Conservation (phyloP, 2,329 filamentous ascomycete genomes). For the Cladosporium sp. region DNA sequence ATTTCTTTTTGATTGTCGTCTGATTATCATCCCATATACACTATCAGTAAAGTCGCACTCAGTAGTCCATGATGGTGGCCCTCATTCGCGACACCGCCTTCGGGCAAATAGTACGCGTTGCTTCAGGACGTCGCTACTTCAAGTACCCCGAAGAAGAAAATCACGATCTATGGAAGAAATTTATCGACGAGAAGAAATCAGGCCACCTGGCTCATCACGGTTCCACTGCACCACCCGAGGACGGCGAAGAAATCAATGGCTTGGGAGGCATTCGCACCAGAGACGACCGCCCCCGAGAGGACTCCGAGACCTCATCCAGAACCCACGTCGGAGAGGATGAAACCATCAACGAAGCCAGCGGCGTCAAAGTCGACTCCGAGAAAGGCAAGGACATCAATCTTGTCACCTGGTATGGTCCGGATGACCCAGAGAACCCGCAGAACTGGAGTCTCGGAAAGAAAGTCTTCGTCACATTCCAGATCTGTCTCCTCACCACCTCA, state of each 20-base stretch:
- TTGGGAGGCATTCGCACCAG: not conserved
- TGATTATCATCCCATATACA: not conserved
- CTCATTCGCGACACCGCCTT: slow-evolving; percentile 40
- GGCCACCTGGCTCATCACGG: slow-evolving; percentile 46
- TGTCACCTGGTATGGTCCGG: slow-evolving; percentile 48
- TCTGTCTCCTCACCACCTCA: slow-evolving; percentile 46
- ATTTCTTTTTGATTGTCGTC: not conserved
- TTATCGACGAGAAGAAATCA: slow-evolving; percentile 48
- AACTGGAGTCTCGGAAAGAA: slow-evolving; percentile 38
- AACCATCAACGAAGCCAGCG: slow-evolving; percentile 37
- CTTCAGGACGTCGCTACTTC: slow-evolving; percentile 40
- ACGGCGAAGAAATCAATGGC: slow-evolving; percentile 24
- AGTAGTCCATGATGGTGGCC: slow-evolving; percentile 11
- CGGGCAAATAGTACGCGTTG: slow-evolving; percentile 41
- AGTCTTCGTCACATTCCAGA: slow-evolving; percentile 38
- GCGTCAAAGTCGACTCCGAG: slow-evolving; percentile 46
- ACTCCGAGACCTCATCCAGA: slow-evolving; percentile 19
- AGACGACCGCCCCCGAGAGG: slow-evolving; percentile 6
- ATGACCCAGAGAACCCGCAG: slow-evolving; percentile 36
- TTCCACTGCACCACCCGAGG: slow-evolving; percentile 33
- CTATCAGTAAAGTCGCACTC: not conserved
- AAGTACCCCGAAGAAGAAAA: slow-evolving; percentile 48
- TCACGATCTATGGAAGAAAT: slow-evolving; percentile 45
- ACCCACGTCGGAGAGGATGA: slow-evolving; percentile 20
- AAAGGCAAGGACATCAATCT: slow-evolving; percentile 49